phyloP scores from a whole-genome alignment of 1,284 basidiomycete species.

The Jaminaea rosea region DNA sequence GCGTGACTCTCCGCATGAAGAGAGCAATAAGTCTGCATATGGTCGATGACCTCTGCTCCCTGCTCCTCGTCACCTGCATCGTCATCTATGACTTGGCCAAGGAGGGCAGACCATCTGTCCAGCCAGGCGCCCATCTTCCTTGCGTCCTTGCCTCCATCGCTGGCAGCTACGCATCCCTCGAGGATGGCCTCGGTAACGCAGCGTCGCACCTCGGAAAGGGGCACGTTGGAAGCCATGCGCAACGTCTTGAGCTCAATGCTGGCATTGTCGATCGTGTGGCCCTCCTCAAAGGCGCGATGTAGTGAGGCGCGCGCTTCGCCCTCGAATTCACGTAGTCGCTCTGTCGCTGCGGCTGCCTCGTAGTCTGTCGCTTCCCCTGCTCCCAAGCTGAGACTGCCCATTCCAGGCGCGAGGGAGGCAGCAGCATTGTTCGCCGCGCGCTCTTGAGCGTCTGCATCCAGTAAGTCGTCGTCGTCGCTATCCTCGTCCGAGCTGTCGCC shows the following conservation, averaged over 20 bases:
- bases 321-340: slow-evolving; percentile 58
- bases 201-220: slow-evolving; percentile 65
- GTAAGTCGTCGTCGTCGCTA: slow-evolving; percentile 17
- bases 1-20: slow-evolving; percentile 10
- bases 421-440: too few relatives aligned
- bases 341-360: slow-evolving; percentile 26
- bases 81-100: slow-evolving; percentile 45
- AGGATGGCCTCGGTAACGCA: slow-evolving; percentile 57
- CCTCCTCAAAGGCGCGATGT: slow-evolving; percentile 79
- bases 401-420: slow-evolving; percentile 32
- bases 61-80: slow-evolving; percentile 47
- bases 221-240: slow-evolving; percentile 84
- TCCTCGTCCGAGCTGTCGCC: slow-evolving; percentile 7
- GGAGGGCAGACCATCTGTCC: slow-evolving; percentile 47
- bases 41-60: slow-evolving; percentile 13
- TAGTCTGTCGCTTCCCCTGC: slow-evolving; percentile 18
- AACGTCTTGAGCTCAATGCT: slow-evolving; percentile 85
- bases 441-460: too few relatives aligned
- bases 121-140: slow-evolving; percentile 35
- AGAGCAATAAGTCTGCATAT: slow-evolving; percentile 42
- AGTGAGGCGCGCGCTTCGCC: slow-evolving; percentile 69
- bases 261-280: slow-evolving; percentile 80
- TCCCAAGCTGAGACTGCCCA: slow-evolving; percentile 30
- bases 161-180: slow-evolving; percentile 26
- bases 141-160: too few relatives aligned